phyloP scores from a whole-genome alignment of 257 asterid genomes.

The Eustoma russellianum region DNA sequence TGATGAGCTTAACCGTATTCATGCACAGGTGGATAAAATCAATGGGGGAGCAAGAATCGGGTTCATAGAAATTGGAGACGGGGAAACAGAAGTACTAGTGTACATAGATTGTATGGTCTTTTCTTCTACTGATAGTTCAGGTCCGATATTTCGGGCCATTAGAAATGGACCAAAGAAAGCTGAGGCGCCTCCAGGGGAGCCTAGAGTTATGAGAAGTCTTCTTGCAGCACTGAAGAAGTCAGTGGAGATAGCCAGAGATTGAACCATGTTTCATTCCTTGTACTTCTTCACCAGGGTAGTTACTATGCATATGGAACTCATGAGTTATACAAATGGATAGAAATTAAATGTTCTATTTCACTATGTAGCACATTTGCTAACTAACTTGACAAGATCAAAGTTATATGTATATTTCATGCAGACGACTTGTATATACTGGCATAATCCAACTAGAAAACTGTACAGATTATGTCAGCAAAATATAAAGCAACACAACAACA shows the following conservation, averaged over 20 bases:
- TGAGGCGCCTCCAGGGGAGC: constrained; percentile 71
- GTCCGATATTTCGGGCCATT: constrained; percentile 62
- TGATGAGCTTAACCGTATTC: neutral
- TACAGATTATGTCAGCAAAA: too few species aligned
- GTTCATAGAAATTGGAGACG: constrained; percentile 64
- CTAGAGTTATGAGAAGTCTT: constrained; percentile 88
- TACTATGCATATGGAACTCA: too few species aligned
- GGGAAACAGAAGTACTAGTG: constrained; percentile 49
- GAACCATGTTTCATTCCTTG: constrained; percentile 1
- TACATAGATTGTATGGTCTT: constrained; percentile 79
- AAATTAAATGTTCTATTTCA: too few species aligned
- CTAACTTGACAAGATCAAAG: too few species aligned
- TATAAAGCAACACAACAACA: too few species aligned
- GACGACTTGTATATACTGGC: too few species aligned
- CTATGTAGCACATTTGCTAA: too few species aligned
- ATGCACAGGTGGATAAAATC: constrained; percentile 68
- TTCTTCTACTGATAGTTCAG: constrained; percentile 42
- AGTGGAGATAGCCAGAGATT: constrained; percentile 52
- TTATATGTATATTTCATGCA: too few species aligned
- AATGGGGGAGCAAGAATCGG: constrained; percentile 93
- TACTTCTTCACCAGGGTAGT: too few species aligned
- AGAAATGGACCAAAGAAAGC: constrained; percentile 66
- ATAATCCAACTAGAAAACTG: too few species aligned
- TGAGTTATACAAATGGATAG: too few species aligned
- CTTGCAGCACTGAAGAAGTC: constrained; percentile 77